phyloP scores from a whole-genome alignment of 208 protist genomes.

The Crithidia sp. region DNA sequence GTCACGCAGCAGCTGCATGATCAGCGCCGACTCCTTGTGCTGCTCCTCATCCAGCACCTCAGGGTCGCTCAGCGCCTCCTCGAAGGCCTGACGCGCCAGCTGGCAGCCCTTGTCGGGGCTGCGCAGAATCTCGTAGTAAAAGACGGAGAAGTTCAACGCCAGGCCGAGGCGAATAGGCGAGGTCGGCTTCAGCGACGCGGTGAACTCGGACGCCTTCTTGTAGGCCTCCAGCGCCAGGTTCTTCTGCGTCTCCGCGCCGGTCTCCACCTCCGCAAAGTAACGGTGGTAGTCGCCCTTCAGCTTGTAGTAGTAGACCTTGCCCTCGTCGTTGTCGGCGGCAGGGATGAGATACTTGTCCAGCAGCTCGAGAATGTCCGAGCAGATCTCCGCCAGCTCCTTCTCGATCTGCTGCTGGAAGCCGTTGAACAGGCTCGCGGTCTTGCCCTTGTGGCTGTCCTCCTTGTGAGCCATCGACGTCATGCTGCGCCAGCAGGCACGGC shows the following conservation, averaged over 20 bases:
- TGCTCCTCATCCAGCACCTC: constrained; percentile 98
- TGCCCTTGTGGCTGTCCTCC: constrained; percentile 90
- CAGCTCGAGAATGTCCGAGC: constrained; percentile 96
- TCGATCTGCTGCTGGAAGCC: constrained; percentile 98
- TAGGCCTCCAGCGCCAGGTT: constrained; percentile 92
- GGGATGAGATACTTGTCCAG: constrained; percentile 97
- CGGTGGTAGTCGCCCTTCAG: constrained; percentile 97
- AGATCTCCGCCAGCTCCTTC: constrained; percentile 97
- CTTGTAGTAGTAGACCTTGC: constrained; percentile 95
- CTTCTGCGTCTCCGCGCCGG: constrained; percentile 82
- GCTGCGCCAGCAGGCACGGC: constrained; percentile 98
- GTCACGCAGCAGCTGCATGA: constrained; percentile 99
- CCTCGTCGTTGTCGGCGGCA: constrained; percentile 78
- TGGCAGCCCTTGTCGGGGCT: constrained; percentile 96
- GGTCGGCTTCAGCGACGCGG: constrained; percentile 84
- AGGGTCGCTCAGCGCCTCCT: constrained; percentile 96
- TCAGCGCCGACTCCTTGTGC: constrained; percentile 99
- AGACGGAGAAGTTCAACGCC: constrained; percentile 99
- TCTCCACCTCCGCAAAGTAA: constrained; percentile 97
- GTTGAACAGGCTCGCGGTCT: constrained; percentile 93
- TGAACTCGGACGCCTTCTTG: constrained; percentile 87
- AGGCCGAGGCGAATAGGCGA: constrained; percentile 99
- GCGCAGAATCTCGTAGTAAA: constrained; percentile 99
- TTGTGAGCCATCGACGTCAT: constrained; percentile 98
- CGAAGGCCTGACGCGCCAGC: constrained; percentile 97